Base-by-base conservation (phyloP, 2,329 filamentous ascomycete genomes). In the Penicillium sp. region DNA sequence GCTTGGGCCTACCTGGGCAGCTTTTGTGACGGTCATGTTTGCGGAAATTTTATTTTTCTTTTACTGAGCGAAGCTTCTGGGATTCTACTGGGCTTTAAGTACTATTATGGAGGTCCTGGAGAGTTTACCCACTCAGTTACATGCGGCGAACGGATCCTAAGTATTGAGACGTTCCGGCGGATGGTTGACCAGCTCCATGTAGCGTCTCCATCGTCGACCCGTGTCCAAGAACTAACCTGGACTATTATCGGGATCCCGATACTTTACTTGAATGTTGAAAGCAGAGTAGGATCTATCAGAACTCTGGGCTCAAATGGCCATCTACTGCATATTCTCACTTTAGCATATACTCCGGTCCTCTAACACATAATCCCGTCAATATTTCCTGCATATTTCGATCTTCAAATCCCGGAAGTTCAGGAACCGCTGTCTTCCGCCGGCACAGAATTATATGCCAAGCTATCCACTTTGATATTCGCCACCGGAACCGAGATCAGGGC, bases 401-500 rank as follows among this genome's bases (percentile, higher is more conserved):
- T 39, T 21, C n/a, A 31, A 46, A 44, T 31, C 13, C 32, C 50
- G 34, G 1, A 12, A n/a, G 2, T 25, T 23, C 40, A 39, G 34
- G 25, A 49, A 31, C 46, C 35, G 32, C 25, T 35, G 23, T 27
- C 29, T 21, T 37, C 45, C 27, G 41, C 45, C 27, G 44, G 41
- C 12, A 18, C 9, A 29, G 18, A 1, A 27, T 12, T 2, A 15
- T 32, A 31, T 45, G 6, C n/a, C 9, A 31, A 21, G 12, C 29
- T 4, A 18, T 35, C 21, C 29, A 42, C 31, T 23, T 23, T 39
- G 50, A 46, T 46, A 46, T 52, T 52, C 41, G 50, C 50, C 41
- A 52, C 50, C 50, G 50, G 50, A 52, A 52, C 50, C 50, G 50
- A 52, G 41, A 52, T 25, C 4, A 29, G 4, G 41, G 23, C 32